phyloP scores from a whole-genome alignment of 2,329 filamentous ascomycete genomes.

The Fusarium anthophilum region DNA sequence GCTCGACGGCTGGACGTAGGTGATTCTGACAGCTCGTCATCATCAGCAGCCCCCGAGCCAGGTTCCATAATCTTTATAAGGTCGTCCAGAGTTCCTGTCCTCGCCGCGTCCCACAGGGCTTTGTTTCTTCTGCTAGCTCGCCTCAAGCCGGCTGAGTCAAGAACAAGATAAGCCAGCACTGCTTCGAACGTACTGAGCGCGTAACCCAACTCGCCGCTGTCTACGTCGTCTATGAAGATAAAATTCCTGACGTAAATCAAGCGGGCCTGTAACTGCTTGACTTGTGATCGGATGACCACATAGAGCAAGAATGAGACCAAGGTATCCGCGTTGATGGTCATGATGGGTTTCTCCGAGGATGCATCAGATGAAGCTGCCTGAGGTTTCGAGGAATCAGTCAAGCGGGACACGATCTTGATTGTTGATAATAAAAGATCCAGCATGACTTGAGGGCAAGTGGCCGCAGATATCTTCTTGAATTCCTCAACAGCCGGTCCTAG shows the following conservation, averaged over 20 bases:
- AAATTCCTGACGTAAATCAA: conserved; percentile 97
- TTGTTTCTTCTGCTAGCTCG: conserved; percentile 88
- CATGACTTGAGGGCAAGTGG: conserved; percentile 89
- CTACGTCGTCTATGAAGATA: conserved; percentile 97
- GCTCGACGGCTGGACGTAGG: conserved; percentile 55
- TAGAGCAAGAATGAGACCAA: conserved; percentile 90
- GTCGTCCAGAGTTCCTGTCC: conserved; percentile 77
- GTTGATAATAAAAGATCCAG: conserved; percentile 80
- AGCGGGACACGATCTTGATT: conserved; percentile 82
- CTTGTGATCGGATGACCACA: conserved; percentile 90
- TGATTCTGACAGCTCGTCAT: conserved; percentile 54
- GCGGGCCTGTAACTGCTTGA: conserved; percentile 86
- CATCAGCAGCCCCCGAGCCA: conserved; percentile 59
- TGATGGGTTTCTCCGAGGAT: conserved; percentile 62
- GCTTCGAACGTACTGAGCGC: conserved; percentile 96
- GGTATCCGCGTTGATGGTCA: conserved; percentile 84
- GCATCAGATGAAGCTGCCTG: conserved; percentile 48
- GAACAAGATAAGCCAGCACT: conserved; percentile 85
- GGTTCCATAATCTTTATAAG: conserved; percentile 85
- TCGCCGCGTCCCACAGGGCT: conserved; percentile 86
- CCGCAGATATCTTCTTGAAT: conserved; percentile 84
- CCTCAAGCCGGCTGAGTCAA: conserved; percentile 82
- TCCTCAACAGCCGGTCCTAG: conserved; percentile 84
- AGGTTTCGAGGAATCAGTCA: conserved; percentile 62
- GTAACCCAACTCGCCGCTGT: conserved; percentile 95